Base-by-base conservation (phyloP, 805 yeast species). In the Wickerhamomyces subpelliculosus region DNA sequence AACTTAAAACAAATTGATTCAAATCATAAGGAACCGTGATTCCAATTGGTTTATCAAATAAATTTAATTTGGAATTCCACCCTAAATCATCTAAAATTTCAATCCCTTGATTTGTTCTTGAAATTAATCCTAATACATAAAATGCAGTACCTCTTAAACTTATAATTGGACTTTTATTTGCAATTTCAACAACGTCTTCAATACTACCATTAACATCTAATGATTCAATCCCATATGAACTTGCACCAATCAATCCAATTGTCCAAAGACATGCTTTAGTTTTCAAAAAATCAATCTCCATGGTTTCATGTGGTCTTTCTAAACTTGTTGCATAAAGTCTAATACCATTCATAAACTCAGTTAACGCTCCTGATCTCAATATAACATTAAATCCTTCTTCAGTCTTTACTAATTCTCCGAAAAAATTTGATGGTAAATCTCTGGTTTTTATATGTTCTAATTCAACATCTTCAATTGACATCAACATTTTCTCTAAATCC, bases 221-320 rank as follows among this genome's bases (percentile, higher is more conserved):
- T 31, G 80, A 61, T 14, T 70, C 64, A 14, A 83, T 77, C 0
- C 97, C 97, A 36, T 70, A 62, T 9, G 72, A 72, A 1, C 87
- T 74, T 1, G 88, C 74, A 2, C 89, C 89, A 23, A 89, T 77
- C 49, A 80, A 79, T 0, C 96, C 97, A 25, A 86, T 67, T 2
- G 94, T 80, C 97, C 97, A 90, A 26, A 90, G 50, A 25, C 82
- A 75, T 10, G 89, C 84, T 52, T 85, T 86, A 20, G 90, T 57
- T 44, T 69, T 70, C 8, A 64, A 25, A 16, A 65, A 42, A 16
- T 61, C 59, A 7, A 67, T 66, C 5, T 62, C 62, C 17, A 62
- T 68, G 7, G 54, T 27, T 10, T 37, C 32, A 13, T 45, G 48
- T 4, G 37, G 40, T 8, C 48, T 52, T 11, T 47, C 52, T 5